Evolutionary conservation across 2,329 filamentous ascomycete species (phyloP).

Genomic region (Elsinoe batatas): DNA sequence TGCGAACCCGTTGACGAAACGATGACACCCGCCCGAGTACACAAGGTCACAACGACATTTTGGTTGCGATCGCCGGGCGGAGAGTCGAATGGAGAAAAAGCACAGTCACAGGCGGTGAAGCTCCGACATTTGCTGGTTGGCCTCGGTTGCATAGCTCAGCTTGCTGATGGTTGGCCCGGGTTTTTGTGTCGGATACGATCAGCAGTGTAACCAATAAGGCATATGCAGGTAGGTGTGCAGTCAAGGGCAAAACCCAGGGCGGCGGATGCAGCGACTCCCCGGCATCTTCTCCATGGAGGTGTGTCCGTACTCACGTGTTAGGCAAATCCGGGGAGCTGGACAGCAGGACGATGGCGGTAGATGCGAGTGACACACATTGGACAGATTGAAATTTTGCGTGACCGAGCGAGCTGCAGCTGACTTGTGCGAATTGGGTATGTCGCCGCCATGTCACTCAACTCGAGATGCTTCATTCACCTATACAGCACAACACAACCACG

Average conservation of each 20-base stretch:
- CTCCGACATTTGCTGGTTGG: not conserved
- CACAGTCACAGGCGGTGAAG: not conserved
- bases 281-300: not conserved
- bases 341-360: too few relatives aligned
- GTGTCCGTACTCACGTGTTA: too few relatives aligned
- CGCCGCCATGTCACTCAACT: too few relatives aligned
- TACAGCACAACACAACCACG: not conserved
- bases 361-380: too few relatives aligned
- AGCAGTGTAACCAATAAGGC: not conserved
- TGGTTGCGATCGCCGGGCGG: not conserved
- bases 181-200: not conserved
- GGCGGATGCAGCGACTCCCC: not conserved
- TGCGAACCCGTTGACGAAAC: slow-evolving; percentile 1
- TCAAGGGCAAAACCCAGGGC: not conserved
- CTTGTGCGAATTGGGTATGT: not conserved
- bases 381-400: too few relatives aligned
- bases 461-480: not conserved
- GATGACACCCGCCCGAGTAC: not conserved
- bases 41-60: not conserved
- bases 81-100: not conserved
- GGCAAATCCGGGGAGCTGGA: too few relatives aligned
- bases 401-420: not conserved
- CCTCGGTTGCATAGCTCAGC: not conserved
- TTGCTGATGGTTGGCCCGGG: not conserved
- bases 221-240: not conserved